phyloP scores from a whole-genome alignment of 2,329 filamentous ascomycete species.

The Sporothrix variecibatus region DNA sequence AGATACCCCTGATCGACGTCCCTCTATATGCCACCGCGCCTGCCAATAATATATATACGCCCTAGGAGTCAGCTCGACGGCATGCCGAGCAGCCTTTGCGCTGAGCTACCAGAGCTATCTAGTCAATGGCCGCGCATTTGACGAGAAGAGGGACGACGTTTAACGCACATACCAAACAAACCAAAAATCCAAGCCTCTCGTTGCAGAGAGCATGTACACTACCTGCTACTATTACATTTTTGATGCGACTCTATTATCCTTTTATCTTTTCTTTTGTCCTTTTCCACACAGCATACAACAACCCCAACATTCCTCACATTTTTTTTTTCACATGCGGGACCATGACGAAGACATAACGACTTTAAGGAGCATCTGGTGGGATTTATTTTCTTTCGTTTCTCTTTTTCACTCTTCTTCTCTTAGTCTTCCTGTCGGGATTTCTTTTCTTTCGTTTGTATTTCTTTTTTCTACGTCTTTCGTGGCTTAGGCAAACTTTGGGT shows the following conservation, averaged over 20 bases:
- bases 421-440: neutral
- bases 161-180: neutral
- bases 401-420: neutral
- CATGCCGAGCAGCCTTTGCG: neutral
- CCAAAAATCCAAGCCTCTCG: neutral
- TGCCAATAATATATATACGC: neutral
- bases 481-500: neutral
- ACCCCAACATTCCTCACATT: neutral
- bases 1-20: too few relatives aligned
- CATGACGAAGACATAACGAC: constrained; percentile 31
- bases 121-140: neutral
- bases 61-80: neutral
- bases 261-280: neutral
- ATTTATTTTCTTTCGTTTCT: constrained; percentile 14
- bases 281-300: neutral
- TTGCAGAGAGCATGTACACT: constrained; percentile 1
- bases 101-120: neutral
- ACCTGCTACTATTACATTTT: neutral
- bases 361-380: constrained; percentile 24
- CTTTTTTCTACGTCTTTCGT: neutral
- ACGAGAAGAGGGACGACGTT: neutral
- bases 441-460: neutral
- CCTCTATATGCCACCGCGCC: neutral
- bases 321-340: constrained; percentile 23
- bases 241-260: neutral